phyloP scores from a whole-genome alignment of 306 rosid species.

The Begonia peltatifolia region DNA sequence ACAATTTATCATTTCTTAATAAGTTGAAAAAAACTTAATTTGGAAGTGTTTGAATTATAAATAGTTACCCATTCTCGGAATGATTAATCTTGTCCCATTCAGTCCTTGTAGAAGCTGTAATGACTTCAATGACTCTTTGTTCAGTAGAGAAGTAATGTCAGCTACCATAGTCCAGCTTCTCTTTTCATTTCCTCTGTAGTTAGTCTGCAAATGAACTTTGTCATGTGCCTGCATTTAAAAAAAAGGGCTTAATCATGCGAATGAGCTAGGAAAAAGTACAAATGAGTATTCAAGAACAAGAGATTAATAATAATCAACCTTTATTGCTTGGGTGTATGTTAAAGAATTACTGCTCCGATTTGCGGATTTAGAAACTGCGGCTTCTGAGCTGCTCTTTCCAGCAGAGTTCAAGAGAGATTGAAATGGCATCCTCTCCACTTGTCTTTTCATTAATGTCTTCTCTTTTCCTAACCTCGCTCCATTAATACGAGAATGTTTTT shows the following conservation, averaged over 20 bases:
- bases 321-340: conserved; percentile 13
- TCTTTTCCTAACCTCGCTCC: conserved; percentile 20
- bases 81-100: conserved; percentile 50
- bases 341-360: conserved; percentile 15
- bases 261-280: conserved; percentile 7
- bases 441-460: conserved; percentile 14
- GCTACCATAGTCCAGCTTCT: conserved; percentile 63
- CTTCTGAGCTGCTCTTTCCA: conserved; percentile 17
- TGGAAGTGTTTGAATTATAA: conserved; percentile 7
- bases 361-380: conserved; percentile 20
- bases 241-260: conserved; percentile 5
- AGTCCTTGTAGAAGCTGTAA: conserved; percentile 76
- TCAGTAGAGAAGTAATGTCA: conserved; percentile 57
- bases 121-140: conserved; percentile 71
- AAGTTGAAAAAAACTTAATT: too few relatives aligned
- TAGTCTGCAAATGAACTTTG: conserved; percentile 28
- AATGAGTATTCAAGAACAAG: conserved; percentile 22
- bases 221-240: conserved; percentile 5
- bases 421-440: conserved; percentile 37
- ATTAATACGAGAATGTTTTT: conserved; percentile 17
- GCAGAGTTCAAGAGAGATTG: conserved; percentile 28
- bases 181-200: conserved; percentile 18
- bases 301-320: conserved; percentile 8
- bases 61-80: conserved; percentile 58
- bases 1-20: background rate